Base-by-base conservation (phyloP, 257 asterid genomes). In the Catharanthus roseus region DNA sequence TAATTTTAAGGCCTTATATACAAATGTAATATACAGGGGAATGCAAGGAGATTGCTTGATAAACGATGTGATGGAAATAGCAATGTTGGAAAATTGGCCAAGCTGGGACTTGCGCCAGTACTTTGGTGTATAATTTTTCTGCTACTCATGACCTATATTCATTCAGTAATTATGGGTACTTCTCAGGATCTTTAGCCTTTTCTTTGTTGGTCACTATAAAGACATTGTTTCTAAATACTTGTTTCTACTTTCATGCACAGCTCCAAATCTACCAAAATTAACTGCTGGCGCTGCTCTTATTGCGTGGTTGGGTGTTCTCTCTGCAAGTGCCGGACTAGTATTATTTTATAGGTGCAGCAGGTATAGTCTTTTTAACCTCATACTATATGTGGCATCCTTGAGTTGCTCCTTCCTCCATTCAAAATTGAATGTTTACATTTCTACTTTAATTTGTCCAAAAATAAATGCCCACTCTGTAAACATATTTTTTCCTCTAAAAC, bases 271-370 rank as follows among this genome's bases (percentile, higher is more conserved):
- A 75, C 97, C 99, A 71, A 85, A 85, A 74, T 84, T 95, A 83
- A 91, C 95, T 55, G 89, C 97, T 79, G 96, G 92, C 74, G 77
- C 88, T 65, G 93, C 91, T 72, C 86, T 91, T 73, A 78, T 88
- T 76, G 97, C 99, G 3, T 95, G 99, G 99, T 82, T 83, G 85
- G 99, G 97, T 70, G 97, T 84, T 71, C 79, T 95, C 75, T 83
- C 79, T 45, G 96, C 99, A 72, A 78, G 92, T 21, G 67, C 79
- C 55, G 99, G 99, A 75, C 78, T 89, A 70, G 67, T 85, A 80
- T 77, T 85, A 66, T 95, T 95, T 75, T 95, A 91, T 75, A 87
- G 95, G 76, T 95, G 97, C 79, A 95, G 97, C 97, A 89, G 97
- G 99, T 95, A 87, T 21, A 53, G 29, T 49, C 44, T 68, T 45